Conservation (phyloP, 345 rosid species). For the Turnera subulata region DNA sequence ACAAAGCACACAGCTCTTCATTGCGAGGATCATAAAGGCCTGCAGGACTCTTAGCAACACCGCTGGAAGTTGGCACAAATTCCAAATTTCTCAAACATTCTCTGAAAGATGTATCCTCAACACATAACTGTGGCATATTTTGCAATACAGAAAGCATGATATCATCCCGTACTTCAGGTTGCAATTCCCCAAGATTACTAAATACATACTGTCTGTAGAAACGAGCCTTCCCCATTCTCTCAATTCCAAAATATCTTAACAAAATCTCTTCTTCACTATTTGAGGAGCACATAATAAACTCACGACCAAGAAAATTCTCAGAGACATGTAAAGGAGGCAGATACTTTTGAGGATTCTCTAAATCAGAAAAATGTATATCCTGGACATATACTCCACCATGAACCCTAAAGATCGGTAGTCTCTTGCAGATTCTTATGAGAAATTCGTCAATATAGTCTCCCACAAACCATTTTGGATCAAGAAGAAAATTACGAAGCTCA, state of each 20-base stretch:
- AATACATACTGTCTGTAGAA: slow-evolving; percentile 75
- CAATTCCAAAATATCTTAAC: slow-evolving; percentile 58
- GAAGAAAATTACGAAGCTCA: slow-evolving; percentile 68
- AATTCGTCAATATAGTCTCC: slow-evolving; percentile 46
- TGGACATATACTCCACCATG: slow-evolving; percentile 43
- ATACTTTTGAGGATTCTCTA: slow-evolving; percentile 68
- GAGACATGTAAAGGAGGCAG: slow-evolving; percentile 73
- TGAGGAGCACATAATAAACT: slow-evolving; percentile 54
- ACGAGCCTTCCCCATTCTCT: slow-evolving; percentile 70
- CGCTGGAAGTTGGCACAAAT: slow-evolving; percentile 72
- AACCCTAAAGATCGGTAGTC: slow-evolving; percentile 68
- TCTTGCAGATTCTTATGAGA: slow-evolving; percentile 56
- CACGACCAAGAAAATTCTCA: slow-evolving; percentile 54
- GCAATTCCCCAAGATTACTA: slow-evolving; percentile 51
- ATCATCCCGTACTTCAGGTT: slow-evolving; percentile 65
- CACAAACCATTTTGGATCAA: slow-evolving; percentile 78
- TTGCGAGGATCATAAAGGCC: slow-evolving; percentile 81
- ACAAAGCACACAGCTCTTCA: slow-evolving; percentile 76
- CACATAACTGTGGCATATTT: slow-evolving; percentile 75
- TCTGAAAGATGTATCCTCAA: slow-evolving; percentile 65
- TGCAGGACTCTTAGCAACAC: slow-evolving; percentile 57
- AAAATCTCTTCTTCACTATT: slow-evolving; percentile 64
- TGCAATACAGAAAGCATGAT: slow-evolving; percentile 78
- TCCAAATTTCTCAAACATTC: slow-evolving; percentile 68
- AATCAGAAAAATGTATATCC: slow-evolving; percentile 55